A percentile compares a stretch with the other conserved stretches of the same genome.
phyloP scores from a whole-genome alignment of 768 basidiomycete genomes.

The Porpolomopsis calyptriformis region DNA sequence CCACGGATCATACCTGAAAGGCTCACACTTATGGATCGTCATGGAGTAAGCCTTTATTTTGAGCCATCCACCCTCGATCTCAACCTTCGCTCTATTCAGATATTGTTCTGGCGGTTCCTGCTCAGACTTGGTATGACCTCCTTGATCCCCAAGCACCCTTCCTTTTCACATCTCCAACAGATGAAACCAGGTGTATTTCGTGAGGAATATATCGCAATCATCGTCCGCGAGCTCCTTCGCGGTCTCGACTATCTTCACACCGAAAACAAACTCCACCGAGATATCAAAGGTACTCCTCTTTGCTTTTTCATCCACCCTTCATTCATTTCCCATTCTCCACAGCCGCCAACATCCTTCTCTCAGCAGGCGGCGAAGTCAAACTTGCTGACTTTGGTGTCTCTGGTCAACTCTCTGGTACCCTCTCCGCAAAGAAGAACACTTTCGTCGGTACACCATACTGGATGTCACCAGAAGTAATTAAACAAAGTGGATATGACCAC shows the following conservation, averaged over 20 bases:
- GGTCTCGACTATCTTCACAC: conserved; percentile 93
- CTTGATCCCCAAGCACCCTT: conserved; percentile 7
- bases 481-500: conserved; percentile 97
- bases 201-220: conserved; percentile 98
- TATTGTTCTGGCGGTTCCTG: conserved; percentile 98
- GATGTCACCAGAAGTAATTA: conserved; percentile 99
- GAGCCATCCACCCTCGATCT: too few relatives aligned
- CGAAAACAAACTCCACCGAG: conserved; percentile 96
- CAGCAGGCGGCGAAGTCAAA: conserved; percentile 90
- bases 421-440: conserved; percentile 94
- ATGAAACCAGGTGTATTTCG: conserved; percentile 98
- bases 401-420: conserved; percentile 87
- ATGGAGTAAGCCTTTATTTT: conserved; percentile 87
- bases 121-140: conserved; percentile 70
- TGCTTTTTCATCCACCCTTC: neutral
- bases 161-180: conserved; percentile 30
- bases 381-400: conserved; percentile 98
- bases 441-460: conserved; percentile 98
- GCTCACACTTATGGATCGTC: conserved; percentile 96
- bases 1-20: conserved; percentile 92
- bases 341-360: conserved; percentile 93
- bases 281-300: conserved; percentile 76
- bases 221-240: conserved; percentile 81
- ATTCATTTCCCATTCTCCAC: conserved; percentile 6
- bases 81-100: too few relatives aligned